Evolutionary conservation across 2,329 filamentous ascomycete genomes (phyloP), one percentile per base, ranked within the genome.

Genomic region (Phialophora chinensis): DNA sequence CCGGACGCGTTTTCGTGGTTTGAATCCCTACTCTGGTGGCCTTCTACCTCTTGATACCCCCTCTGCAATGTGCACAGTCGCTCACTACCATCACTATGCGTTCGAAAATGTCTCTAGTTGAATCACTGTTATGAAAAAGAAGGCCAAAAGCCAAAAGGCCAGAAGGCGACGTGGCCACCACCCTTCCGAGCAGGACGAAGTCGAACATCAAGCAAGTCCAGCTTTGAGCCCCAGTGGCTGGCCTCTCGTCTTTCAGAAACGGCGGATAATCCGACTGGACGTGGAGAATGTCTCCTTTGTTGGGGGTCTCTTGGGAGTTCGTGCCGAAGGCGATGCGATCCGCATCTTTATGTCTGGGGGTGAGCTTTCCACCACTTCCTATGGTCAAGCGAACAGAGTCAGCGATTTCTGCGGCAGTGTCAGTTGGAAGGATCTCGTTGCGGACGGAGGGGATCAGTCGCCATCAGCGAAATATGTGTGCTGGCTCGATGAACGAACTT

Each of bases 401-500:
- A 8, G 17, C 17, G 44, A 49, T 11, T 49, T 49, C 20, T 49
- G 44, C 20, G 44, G 20, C 44, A 10, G 17, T n/a, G 44, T 49
- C 44, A 49, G 20, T 49, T 49, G 5, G 44, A 11, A 49, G 3
- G 17, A n/a, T 23, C 20, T 49, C 17, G 44, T n/a, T 2, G 44
- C 20, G 17, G 20, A 23, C 17, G 44, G 10, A 20, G 10, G 17
- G 20, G 44, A n/a, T 23, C 17, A 49, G 44, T 7, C 17, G 3
- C 6, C 17, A n/a, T 20, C 17, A n/a, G 20, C 17, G 17, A 49
- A 20, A 23, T 27, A 53, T 54, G 23, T 33, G 23, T 49, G 29
- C 25, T 65, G 63, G 63, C 49, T 65, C 12, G 56, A 65, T 11
- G 63, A 65, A 38, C 50, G 63, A 17, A 17, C 27, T 20, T 54